Conservation (phyloP, 768 basidiomycete species). For the Lanmaoa rubissima region DNA sequence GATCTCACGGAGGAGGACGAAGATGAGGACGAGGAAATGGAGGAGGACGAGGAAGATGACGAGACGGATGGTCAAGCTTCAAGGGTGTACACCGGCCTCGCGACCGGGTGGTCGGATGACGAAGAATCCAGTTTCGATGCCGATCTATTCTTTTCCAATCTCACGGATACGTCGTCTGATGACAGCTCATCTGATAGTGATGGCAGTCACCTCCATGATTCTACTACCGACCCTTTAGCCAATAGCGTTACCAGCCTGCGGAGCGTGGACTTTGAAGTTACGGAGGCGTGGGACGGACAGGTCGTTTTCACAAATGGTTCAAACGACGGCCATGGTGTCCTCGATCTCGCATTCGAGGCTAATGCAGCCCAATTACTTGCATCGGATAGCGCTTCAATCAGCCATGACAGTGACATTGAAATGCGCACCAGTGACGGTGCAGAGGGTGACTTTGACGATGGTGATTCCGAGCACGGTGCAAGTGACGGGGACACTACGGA, state of each 20-base stretch:
- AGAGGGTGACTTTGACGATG: constrained; percentile 39
- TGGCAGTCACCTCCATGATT: constrained; percentile 43
- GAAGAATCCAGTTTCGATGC: constrained; percentile 80
- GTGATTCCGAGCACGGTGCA: constrained; percentile 48
- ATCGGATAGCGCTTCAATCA: constrained; percentile 47
- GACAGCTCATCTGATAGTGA: constrained; percentile 40
- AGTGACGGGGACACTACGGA: constrained; percentile 78
- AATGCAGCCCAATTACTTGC: constrained; percentile 50
- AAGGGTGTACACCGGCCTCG: constrained; percentile 58
- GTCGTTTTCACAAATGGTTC: constrained; percentile 68
- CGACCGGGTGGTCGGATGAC: constrained; percentile 76
- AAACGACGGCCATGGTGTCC: constrained; percentile 45
- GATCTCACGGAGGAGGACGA: constrained; percentile 61
- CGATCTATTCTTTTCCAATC: constrained; percentile 79
- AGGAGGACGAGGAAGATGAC: constrained; percentile 43
- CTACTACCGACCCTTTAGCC: constrained; percentile 20
- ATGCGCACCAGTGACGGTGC: constrained; percentile 39
- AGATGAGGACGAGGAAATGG: constrained; percentile 41
- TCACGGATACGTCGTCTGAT: constrained; percentile 54
- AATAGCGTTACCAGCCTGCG: constrained; percentile 37
- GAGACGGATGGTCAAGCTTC: constrained; percentile 45
- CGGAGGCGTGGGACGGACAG: constrained; percentile 74
- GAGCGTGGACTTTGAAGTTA: constrained; percentile 52
- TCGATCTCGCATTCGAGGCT: constrained; percentile 73
- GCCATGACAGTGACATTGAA: constrained; percentile 51